Evolutionary conservation across 2,329 filamentous ascomycete genomes (phyloP), one percentile per base, ranked within the genome.

Genomic region (Taxawa tesnikishii): DNA sequence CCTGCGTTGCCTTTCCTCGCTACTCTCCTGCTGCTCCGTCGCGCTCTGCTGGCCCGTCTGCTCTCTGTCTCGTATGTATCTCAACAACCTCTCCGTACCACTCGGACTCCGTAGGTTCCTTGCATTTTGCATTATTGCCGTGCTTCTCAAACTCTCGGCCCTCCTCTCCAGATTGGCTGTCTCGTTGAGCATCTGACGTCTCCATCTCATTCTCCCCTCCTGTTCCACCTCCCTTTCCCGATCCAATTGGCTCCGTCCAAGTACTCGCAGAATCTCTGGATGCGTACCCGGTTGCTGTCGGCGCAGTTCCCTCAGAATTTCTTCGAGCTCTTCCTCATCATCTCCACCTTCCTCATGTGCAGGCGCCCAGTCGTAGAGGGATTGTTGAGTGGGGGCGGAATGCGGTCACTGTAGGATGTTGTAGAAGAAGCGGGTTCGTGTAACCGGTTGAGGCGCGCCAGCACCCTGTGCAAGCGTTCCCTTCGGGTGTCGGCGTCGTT

Each of bases 321-420:
- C 49, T 29, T 59, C 53, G 30, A 60, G 46, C 37, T 61, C 59
- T 33, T 49, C 49, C 11, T 49, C 48, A 31, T 57, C 51, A 7
- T 38, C 40, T 32, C 50, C 49, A 31, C 55, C 46, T 24, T 44
- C 48, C n/a, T 46, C 55, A 19, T 57, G 54, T 6, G 59, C 59
- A 7, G 70, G 70, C 19, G 70, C 68, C 72, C 72, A 75, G 48
- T 73, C 70, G 50, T 75, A 75, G 26, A 75, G 53, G 33, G 58
- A 64, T 43, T 72, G 68, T 38, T 62, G 52, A 42, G 61, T 12
- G 70, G 48, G n/a, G 47, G 47, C 15, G 50, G 66, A 6, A 66
- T 58, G 30, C 65, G 63, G 40, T 68, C 62, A 37, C 70, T 65
- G 43, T 75, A 75, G 26, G 66, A 62, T 24, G 43, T 18, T 37